Conservation (phyloP, 495 filamentous ascomycete genomes). For the Xanthoparmelia taractica region DNA sequence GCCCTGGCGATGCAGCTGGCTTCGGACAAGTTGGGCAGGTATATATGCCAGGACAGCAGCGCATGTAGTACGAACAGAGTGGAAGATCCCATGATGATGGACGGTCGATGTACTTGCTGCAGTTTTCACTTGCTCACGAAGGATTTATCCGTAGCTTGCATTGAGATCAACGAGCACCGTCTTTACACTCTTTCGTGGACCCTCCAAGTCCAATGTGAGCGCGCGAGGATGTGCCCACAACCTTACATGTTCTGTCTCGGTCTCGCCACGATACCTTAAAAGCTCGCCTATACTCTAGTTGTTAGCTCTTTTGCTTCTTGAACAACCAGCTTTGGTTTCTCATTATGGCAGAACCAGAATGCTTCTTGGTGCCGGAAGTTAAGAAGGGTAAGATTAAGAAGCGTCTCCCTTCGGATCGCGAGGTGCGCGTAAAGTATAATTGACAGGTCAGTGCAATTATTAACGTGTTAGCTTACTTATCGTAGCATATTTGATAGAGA, state of each 20-base stretch:
- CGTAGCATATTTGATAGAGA: too few relatives aligned
- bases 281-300: background rate
- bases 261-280: background rate
- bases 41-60: conserved; percentile 11
- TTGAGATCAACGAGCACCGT: too few relatives aligned
- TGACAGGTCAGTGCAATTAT: too few relatives aligned
- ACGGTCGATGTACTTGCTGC: conserved; percentile 7
- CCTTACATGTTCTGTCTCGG: background rate
- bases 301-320: background rate
- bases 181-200: too few relatives aligned
- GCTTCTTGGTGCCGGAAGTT: background rate
- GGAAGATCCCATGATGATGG: conserved; percentile 11
- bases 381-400: background rate
- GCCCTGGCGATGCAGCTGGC: conserved; percentile 5
- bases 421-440: background rate
- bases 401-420: background rate
- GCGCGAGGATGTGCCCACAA: background rate
- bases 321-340: background rate
- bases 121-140: too few relatives aligned
- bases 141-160: too few relatives aligned
- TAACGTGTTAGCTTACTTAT: too few relatives aligned
- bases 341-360: background rate
- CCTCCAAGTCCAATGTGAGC: too few relatives aligned
- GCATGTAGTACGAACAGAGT: conserved; percentile 13
- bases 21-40: conserved; percentile 17